Evolutionary conservation across 345 rosid species (phyloP), one percentile per base, ranked within the genome.

Genomic region (Pugionium dolabratum): DNA sequence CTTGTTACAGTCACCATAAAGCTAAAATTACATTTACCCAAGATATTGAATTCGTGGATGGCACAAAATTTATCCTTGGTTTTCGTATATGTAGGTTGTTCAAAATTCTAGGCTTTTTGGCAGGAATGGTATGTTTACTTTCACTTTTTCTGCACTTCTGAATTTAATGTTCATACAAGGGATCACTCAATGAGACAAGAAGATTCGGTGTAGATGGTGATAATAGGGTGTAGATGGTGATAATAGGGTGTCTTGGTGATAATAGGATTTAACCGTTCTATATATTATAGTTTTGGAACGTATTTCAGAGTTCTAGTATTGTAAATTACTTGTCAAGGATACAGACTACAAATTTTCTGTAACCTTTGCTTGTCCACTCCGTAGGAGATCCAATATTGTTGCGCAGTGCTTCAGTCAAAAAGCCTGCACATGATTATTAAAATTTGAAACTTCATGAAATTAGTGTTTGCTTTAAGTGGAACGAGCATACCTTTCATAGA

Each of bases 41-140:
- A 33, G 42, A 44, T 39, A 29, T 25, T 25, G 31, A 36, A 7
- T 30, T 41, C 59, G 35, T 41, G 33, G 67, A 9, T 48, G 46
- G 33, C 9, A 9, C 11, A 8, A 27, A 9, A 54, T 29, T 54
- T 40, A 8, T 40, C 39, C 39, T 30, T 64, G 27, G 53, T 41
- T 67, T 74, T 70, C 9, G 45, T 53, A 2, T 52, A 31, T 79
- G 67, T 80, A 91, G 98, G 95, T 89, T 71, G 77, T 64, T 40
- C 86, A 72, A n/a, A 81, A 91, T 78, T 82, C 86, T 25, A 80
- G 77, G 48, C 71, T 80, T 62, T 80, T 72, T 37, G 98, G 95
- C 35, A 83, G 76, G 81, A 91, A 91, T 46, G 92, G 98, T 91
- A 75, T 34, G 87, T 69, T 58, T 54, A 45, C 47, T 66, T 76